A percentile compares a stretch with the other conserved stretches of the same genome.
Evolutionary conservation across 2,329 filamentous ascomycete species (phyloP).

Genomic region (Fulvia fulva): DNA sequence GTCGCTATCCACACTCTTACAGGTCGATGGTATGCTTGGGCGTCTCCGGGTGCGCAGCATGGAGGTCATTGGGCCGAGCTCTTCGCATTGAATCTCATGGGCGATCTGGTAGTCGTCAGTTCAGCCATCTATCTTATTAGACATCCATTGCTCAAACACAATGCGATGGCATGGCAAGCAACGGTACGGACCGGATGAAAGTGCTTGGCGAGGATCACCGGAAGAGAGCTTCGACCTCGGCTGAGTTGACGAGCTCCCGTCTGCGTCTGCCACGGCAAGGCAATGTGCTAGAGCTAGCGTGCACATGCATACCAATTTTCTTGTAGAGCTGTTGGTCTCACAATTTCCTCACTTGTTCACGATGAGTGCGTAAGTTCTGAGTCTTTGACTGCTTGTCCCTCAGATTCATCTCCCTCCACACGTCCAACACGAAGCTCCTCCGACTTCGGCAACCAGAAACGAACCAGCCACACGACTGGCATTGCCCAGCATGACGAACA

Average conservation of each 20-base stretch:
- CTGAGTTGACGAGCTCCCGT: too few species aligned
- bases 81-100: too few species aligned
- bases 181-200: not conserved
- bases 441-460: not conserved
- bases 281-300: not conserved
- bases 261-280: too few species aligned
- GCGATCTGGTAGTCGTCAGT: too few species aligned
- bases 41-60: too few species aligned
- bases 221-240: not conserved
- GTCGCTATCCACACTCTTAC: too few species aligned
- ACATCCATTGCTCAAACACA: too few species aligned
- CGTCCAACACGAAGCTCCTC: not conserved
- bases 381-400: not conserved
- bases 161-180: too few species aligned
- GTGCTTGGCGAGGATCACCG: not conserved
- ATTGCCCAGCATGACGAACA: constrained; percentile 8
- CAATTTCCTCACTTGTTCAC: not conserved
- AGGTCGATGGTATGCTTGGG: too few species aligned
- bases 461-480: not conserved
- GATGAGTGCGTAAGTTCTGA: constrained; percentile 1
- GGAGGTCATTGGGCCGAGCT: too few species aligned
- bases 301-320: not conserved
- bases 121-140: too few species aligned
- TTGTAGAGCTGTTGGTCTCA: not conserved
- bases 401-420: not conserved